These are phyloP conservation scores for Sparassis latifolia DNA, from an alignment of 1,284 basidiomycete genomes.

Conservation along the genomic window DNA sequence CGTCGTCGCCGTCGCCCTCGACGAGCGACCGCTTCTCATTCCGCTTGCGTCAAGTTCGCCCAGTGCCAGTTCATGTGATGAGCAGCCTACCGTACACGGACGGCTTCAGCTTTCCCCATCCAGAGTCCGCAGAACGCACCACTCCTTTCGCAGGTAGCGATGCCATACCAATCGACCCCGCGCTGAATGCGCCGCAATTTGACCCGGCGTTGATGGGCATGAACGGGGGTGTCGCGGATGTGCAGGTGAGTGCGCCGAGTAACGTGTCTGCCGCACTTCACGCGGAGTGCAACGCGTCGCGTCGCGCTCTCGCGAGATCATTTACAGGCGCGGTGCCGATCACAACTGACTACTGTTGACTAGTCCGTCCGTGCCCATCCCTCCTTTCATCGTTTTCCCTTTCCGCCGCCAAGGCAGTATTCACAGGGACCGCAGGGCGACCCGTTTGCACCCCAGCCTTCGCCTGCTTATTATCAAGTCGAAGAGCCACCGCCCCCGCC, in stretches of 20 bases:
- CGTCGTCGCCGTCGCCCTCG: slow-evolving; percentile 20
- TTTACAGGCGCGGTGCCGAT: slow-evolving; percentile 10
- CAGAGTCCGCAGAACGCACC: slow-evolving; percentile 48
- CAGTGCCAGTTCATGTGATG: slow-evolving; percentile 31
- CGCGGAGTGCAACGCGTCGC: slow-evolving; percentile 28
- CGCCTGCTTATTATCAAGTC: slow-evolving; percentile 43
- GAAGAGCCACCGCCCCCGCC: slow-evolving; percentile 29
- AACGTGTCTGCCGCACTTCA: slow-evolving; percentile 5
- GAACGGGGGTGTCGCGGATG: slow-evolving; percentile 9
- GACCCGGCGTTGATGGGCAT: slow-evolving; percentile 44
- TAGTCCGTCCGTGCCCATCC: too few species aligned
- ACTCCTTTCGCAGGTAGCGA: slow-evolving; percentile 45
- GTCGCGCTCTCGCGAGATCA: slow-evolving; percentile 24
- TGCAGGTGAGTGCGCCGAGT: slow-evolving; percentile 19
- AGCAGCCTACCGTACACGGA: slow-evolving; percentile 54
- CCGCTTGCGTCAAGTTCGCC: slow-evolving; percentile 5
- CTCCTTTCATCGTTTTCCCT: slow-evolving; percentile 9
- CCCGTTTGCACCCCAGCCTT: slow-evolving; percentile 64
- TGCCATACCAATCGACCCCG: slow-evolving; percentile 72
- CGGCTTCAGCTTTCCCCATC: slow-evolving; percentile 39
- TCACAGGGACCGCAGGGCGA: slow-evolving; percentile 73
- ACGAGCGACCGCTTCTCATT: slow-evolving; percentile 19
- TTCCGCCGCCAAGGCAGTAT: slow-evolving; percentile 34
- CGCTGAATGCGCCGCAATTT: slow-evolving; percentile 42
- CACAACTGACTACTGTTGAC: slow-evolving; percentile 10